Evolutionary conservation across 106 monocot genomes (phyloP), one percentile per base, ranked within the genome.

Genomic region (Platanthera zijinensis): DNA sequence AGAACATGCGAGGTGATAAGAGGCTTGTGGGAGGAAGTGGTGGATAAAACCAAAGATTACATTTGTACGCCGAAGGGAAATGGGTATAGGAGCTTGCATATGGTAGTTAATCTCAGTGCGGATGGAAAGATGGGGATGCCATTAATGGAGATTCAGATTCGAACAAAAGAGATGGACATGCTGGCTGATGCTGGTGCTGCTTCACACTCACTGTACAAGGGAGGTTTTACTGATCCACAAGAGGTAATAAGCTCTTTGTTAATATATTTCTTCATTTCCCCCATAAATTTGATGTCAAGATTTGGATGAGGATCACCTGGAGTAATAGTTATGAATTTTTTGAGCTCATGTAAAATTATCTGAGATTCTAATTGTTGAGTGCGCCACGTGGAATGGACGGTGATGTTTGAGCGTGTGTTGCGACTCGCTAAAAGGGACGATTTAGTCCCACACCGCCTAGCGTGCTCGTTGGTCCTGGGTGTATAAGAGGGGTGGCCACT

Each of bases 161-260:
- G 97, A 7, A 97, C 97, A 0, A 86, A 54, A 19, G 91, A 97
- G 78, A 97, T 97, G 97, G 87, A 97, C 54, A 46, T 63, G 57
- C 66, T 85, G 67, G 97, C 97, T 73, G 82, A 72, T 53, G 97
- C 87, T 17, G 97, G 97, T 76, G 64, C 79, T 74, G 97, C 97
- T 62, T 89, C 97, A 3, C 97, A 97, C 87, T 97, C 97, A 39
- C 72, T 97, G 52, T 97, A 97, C 57, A 97, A 97, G 76, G 97
- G 97, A 25, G 97, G 93, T 19, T 86, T 97, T 78, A 88, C 93
- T 47, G 93, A 94, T 86, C 89, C 91, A 63, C 74, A 69, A 74
- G 93, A 97, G 97, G 97, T 92, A 80, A 17, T 56, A 17, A 14
- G 56, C 4, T 56, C 12, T 14, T 56, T 56, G 15, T 56, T 52